These are phyloP conservation scores for Cyclotella distinguenda DNA, from an alignment of 108 stramenopile genomes.

Conservation along the genomic window DNA sequence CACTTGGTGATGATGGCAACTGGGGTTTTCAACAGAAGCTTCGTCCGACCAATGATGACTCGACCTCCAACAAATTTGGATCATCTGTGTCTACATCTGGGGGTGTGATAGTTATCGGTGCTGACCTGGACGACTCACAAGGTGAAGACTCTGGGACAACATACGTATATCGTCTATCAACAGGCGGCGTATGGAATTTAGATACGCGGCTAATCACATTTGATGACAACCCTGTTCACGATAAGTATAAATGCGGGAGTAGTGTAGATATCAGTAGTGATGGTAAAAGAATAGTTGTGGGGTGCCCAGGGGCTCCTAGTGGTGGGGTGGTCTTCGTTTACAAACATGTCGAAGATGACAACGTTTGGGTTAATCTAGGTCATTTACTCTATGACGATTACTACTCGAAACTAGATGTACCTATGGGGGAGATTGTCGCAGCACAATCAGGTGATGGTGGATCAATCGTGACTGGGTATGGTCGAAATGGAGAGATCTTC, in stretches of 20 bases:
- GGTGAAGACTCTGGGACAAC: slow-evolving; percentile 28
- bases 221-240: slow-evolving; percentile 9
- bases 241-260: slow-evolving; percentile 16
- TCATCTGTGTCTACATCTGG: slow-evolving; percentile 25
- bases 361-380: slow-evolving; percentile 18
- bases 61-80: slow-evolving; percentile 35
- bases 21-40: too few relatives aligned
- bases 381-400: slow-evolving; percentile 15
- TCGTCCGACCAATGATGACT: too few relatives aligned
- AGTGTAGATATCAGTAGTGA: slow-evolving; percentile 29
- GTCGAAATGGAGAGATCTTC: slow-evolving; percentile 24
- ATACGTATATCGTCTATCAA: slow-evolving; percentile 26
- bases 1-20: too few relatives aligned
- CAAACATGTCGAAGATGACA: slow-evolving; percentile 9
- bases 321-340: slow-evolving; percentile 32
- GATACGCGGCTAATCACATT: slow-evolving; percentile 23
- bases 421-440: slow-evolving; percentile 22
- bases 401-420: background rate
- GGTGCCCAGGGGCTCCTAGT: slow-evolving; percentile 17
- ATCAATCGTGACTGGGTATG: slow-evolving; percentile 18
- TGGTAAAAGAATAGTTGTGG: slow-evolving; percentile 29
- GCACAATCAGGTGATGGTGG: slow-evolving; percentile 12
- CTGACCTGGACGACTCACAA: slow-evolving; percentile 26
- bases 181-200: slow-evolving; percentile 32
- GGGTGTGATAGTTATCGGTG: slow-evolving; percentile 23